Conservation (phyloP, 257 asterid species). For the Ligustrum vulgare region DNA sequence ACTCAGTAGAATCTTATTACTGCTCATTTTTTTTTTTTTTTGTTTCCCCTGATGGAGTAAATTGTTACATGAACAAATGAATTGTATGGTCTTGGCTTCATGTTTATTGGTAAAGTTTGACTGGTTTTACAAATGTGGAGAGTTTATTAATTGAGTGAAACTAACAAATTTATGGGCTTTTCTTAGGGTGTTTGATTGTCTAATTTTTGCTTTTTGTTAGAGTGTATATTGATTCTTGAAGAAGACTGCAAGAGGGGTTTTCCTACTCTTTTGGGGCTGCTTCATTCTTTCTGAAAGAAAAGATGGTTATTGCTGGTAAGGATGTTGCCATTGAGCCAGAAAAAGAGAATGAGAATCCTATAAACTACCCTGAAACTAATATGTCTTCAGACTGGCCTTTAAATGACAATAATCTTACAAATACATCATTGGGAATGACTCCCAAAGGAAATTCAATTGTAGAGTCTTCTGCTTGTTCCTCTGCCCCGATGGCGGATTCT, state of each 20-base stretch:
- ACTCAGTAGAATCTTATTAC: background rate
- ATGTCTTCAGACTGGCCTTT: slow-evolving; percentile 66
- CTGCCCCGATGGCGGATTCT: slow-evolving; percentile 50
- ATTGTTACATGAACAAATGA: too few relatives aligned
- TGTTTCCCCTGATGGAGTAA: background rate
- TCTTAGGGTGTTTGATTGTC: slow-evolving; percentile 10
- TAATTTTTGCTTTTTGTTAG: slow-evolving; percentile 22
- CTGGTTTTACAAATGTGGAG: background rate
- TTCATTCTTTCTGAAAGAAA: slow-evolving; percentile 17
- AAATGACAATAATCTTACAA: slow-evolving; percentile 41
- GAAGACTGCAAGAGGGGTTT: slow-evolving; percentile 12
- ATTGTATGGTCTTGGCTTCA: background rate
- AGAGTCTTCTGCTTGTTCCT: slow-evolving; percentile 47
- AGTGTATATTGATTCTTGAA: slow-evolving; percentile 30
- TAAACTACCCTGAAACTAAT: slow-evolving; percentile 45
- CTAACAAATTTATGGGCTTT: background rate
- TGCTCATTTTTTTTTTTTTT: background rate
- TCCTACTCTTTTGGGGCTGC: background rate
- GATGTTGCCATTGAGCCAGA: slow-evolving; percentile 45
- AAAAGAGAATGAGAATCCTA: slow-evolving; percentile 41
- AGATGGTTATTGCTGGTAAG: slow-evolving; percentile 52
- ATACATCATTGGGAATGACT: slow-evolving; percentile 46
- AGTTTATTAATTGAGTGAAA: background rate
- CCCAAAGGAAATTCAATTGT: slow-evolving; percentile 40
- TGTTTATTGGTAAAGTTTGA: background rate